These are phyloP conservation scores for Dalbergia oliveri DNA, from an alignment of 306 rosid genomes.

Conservation along the genomic window DNA sequence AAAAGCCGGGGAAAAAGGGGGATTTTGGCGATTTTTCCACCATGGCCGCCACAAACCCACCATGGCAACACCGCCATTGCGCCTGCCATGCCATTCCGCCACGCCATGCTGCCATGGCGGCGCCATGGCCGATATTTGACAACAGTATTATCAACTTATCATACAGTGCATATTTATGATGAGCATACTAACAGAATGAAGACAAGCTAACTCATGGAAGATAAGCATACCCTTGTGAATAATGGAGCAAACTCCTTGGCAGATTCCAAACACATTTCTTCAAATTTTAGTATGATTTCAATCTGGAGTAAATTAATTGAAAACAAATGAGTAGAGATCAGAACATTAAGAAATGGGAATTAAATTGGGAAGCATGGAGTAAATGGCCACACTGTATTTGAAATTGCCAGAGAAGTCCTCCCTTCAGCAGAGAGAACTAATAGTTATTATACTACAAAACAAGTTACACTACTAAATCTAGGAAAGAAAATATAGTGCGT, in stretches of 20 bases:
- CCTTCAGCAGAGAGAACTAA: slow-evolving; percentile 1
- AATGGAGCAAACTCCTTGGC: slow-evolving; percentile 75
- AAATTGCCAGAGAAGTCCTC: slow-evolving; percentile 26
- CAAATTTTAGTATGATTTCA: slow-evolving; percentile 89
- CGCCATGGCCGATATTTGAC: too few relatives aligned
- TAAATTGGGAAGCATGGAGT: slow-evolving; percentile 6
- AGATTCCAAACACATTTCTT: slow-evolving; percentile 94
- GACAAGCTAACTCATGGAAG: slow-evolving; percentile 1
- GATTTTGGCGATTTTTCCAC: too few relatives aligned
- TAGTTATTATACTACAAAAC: slow-evolving; percentile 5
- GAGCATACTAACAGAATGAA: slow-evolving; percentile 21
- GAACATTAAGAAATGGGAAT: slow-evolving; percentile 20
- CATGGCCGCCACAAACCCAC: too few relatives aligned
- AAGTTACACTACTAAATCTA: slow-evolving; percentile 1
- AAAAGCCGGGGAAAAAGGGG: too few relatives aligned
- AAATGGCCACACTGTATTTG: slow-evolving; percentile 7
- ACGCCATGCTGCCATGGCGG: too few relatives aligned
- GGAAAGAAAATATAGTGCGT: not conserved
- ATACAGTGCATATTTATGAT: slow-evolving; percentile 15
- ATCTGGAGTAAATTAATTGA: slow-evolving; percentile 61
- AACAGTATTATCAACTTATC: too few relatives aligned
- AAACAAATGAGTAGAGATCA: slow-evolving; percentile 25
- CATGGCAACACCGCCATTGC: too few relatives aligned
- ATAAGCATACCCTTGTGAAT: slow-evolving; percentile 72
- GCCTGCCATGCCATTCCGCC: too few relatives aligned